phyloP scores from a whole-genome alignment of 2,329 filamentous ascomycete species.

The Dactylellina parvicollis region DNA sequence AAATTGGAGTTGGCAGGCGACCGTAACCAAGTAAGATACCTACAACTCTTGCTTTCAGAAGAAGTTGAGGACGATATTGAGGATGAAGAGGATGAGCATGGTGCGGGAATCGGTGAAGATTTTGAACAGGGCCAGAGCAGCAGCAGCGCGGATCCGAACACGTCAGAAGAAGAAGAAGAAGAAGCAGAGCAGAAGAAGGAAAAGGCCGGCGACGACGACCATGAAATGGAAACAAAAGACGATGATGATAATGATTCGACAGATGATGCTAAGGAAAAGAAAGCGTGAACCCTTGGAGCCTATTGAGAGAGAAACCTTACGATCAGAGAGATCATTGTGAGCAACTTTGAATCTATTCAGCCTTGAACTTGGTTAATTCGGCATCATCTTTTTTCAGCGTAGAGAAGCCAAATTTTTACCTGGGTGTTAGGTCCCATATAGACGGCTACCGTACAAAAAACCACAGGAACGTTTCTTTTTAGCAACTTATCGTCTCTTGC shows the following conservation, averaged over 20 bases:
- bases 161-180: slow-evolving; percentile 30
- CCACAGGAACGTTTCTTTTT: slow-evolving; percentile 25
- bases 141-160: slow-evolving; percentile 42
- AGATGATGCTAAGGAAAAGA: slow-evolving; percentile 35
- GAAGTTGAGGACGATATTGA: slow-evolving; percentile 58
- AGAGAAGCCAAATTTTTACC: slow-evolving; percentile 42
- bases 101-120: slow-evolving; percentile 51
- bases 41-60: slow-evolving; percentile 55
- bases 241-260: slow-evolving; percentile 27
- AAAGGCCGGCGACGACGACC: slow-evolving; percentile 54
- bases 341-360: slow-evolving; percentile 37
- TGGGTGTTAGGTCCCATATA: slow-evolving; percentile 49
- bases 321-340: slow-evolving; percentile 50
- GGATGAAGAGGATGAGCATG: slow-evolving; percentile 58
- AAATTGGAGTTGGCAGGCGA: slow-evolving; percentile 57
- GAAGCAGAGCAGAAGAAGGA: slow-evolving; percentile 47
- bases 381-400: slow-evolving; percentile 44
- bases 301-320: slow-evolving; percentile 35
- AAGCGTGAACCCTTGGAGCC: slow-evolving; percentile 54
- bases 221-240: slow-evolving; percentile 56
- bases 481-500: slow-evolving; percentile 7
- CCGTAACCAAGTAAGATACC: slow-evolving; percentile 59
- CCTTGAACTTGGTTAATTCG: slow-evolving; percentile 45
- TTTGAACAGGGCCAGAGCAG: slow-evolving; percentile 54
- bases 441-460: slow-evolving; percentile 37